Percentiles rank a stretch among this genome's conserved stretches.
These are phyloP conservation scores for Rhazya stricta DNA, from an alignment of 257 asterid species.

Conservation along the genomic window DNA sequence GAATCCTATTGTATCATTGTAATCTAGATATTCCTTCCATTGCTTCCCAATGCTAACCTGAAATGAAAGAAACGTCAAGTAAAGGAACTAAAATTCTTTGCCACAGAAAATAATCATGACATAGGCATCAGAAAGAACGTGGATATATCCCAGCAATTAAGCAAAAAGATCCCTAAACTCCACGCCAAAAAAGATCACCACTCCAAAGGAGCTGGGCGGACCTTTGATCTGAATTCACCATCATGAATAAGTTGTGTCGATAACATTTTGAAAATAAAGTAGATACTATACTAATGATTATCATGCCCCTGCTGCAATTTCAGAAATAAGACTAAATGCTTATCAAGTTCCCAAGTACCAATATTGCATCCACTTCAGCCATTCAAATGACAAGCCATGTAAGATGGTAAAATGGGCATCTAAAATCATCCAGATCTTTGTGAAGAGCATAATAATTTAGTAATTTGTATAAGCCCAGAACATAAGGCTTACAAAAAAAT, in stretches of 20 bases:
- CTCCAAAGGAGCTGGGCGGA: background rate
- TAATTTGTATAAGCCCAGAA: background rate
- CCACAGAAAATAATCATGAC: background rate
- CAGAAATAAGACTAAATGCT: background rate
- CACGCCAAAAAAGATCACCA: background rate
- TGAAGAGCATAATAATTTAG: background rate
- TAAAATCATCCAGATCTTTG: background rate
- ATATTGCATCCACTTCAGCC: background rate
- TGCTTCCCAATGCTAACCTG: constrained; percentile 90
- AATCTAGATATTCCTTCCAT: constrained; percentile 87
- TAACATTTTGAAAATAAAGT: background rate
- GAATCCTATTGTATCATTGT: constrained; percentile 67
- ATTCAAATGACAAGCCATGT: background rate
- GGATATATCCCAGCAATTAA: background rate
- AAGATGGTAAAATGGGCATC: background rate
- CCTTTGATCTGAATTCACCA: background rate
- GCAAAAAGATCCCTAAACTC: background rate
- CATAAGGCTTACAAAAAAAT: background rate
- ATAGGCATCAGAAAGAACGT: background rate
- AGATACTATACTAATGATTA: too few species aligned
- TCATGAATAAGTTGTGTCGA: background rate
- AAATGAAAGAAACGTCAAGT: constrained; percentile 13
- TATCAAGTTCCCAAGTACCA: background rate
- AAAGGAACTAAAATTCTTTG: background rate
- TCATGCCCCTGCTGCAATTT: background rate